Evolutionary conservation across 2,329 filamentous ascomycete genomes (phyloP).

Genomic region (Ascochyta clinopodiicola): DNA sequence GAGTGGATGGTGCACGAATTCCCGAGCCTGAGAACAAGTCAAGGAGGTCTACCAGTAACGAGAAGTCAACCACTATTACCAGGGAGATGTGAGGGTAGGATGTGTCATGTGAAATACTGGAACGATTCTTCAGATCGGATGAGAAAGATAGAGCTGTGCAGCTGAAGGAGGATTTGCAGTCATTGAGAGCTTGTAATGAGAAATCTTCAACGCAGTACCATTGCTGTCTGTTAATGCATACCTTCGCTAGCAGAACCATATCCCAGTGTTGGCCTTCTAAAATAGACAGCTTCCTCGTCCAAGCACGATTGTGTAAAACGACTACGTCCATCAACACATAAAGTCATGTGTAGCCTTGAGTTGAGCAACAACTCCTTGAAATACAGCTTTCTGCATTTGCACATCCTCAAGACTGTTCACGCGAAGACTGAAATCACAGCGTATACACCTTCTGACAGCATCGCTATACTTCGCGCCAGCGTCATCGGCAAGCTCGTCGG

Average conservation of each 20-base stretch:
- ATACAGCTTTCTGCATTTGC: constrained; percentile 39
- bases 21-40: background rate
- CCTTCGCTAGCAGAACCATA: too few species aligned
- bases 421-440: constrained; percentile 39
- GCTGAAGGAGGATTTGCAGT: too few species aligned
- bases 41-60: background rate
- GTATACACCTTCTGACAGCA: constrained; percentile 42
- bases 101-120: too few species aligned
- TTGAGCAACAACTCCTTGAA: constrained; percentile 35
- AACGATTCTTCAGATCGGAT: too few species aligned
- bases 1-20: constrained; percentile 7
- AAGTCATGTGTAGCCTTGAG: constrained; percentile 37
- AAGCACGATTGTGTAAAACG: background rate
- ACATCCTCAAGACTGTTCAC: constrained; percentile 33
- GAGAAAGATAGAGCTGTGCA: too few species aligned
- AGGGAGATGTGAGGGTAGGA: background rate
- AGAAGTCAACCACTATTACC: constrained; percentile 7
- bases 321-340: background rate
- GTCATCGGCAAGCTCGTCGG: constrained; percentile 35
- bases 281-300: too few species aligned
- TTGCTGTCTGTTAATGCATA: too few species aligned
- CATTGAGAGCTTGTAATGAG: too few species aligned
- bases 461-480: constrained; percentile 40
- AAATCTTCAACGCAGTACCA: too few species aligned
- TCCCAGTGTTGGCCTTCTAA: too few species aligned